Base-by-base conservation (phyloP, 345 rosid genomes). In the Linum usitatissimum region DNA sequence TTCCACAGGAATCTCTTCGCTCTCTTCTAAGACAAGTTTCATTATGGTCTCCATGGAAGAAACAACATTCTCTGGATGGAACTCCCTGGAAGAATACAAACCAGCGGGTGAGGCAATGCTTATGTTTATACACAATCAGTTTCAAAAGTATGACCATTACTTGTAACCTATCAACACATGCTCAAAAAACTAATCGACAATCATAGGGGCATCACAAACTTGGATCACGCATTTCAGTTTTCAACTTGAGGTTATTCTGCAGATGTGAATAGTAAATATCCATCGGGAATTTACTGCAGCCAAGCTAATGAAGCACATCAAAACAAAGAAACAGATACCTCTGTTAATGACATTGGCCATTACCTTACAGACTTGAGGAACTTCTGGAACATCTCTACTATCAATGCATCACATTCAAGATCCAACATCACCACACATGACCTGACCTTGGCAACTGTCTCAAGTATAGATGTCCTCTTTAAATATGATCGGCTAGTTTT, bases 381-480 rank as follows among this genome's bases (percentile, higher is more conserved):
- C 76, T 77, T 86, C 78, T 78, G 89, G 78, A 94, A 94, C 99
- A 94, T 94, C 75, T 90, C 83, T 56, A 79, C 61, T 69, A 94
- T 83, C 67, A 94, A 82, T 39, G 75, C 77, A 73, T 94, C 93
- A 49, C 97, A 94, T 79, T 90, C 99, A 20, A 94, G 91, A 82
- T 94, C 97, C 88, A 94, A 64, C 99, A 94, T 94, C 74, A 90
- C 93, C 20, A 88, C 95, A 60, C 96, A 90, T 3, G 96, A 94
- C 64, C 93, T 77, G 75, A 94, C 99, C 79, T 84, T 90, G 20
- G 97, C 95, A 67, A 90, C 96, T 66, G 99, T 90, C 75, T 94
- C 99, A 58, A 94, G 96, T 70, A 94, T 90, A 4, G 89, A 81
- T 42, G 83, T 70, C 78, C 91, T 81, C 81, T 86, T 90, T 23